Percentiles rank a stretch among this genome's conserved stretches.
These are phyloP conservation scores for Ophiostoma montium DNA, from an alignment of 2,329 filamentous ascomycete genomes.

Conservation along the genomic window DNA sequence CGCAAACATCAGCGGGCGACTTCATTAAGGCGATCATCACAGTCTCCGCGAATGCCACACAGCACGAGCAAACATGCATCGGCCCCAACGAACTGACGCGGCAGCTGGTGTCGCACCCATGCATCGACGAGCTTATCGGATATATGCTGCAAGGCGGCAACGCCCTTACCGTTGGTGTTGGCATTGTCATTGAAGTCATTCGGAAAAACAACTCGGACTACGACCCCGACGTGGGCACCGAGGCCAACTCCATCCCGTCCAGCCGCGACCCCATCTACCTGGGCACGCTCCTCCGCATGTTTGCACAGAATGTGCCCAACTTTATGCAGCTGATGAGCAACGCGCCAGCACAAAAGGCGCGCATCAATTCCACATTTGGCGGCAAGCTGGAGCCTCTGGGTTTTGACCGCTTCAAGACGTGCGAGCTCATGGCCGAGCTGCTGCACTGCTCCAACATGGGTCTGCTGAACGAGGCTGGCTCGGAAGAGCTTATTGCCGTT, in stretches of 20 bases:
- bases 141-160: constrained; percentile 94
- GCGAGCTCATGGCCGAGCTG: constrained; percentile 94
- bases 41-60: constrained; percentile 93
- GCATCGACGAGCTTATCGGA: constrained; percentile 68
- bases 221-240: constrained; percentile 77
- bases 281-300: constrained; percentile 74
- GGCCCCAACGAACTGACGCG: constrained; percentile 93
- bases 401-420: constrained; percentile 97
- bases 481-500: constrained; percentile 69
- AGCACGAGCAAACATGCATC: constrained; percentile 97
- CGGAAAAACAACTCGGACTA: constrained; percentile 99
- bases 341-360: constrained; percentile 55
- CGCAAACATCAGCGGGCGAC: constrained; percentile 91
- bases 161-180: constrained; percentile 86
- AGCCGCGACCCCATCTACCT: constrained; percentile 90
- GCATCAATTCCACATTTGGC: constrained; percentile 77
- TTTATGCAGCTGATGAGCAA: constrained; percentile 88
- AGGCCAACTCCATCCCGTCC: constrained; percentile 65
- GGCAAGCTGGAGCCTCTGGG: constrained; percentile 84
- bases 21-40: constrained; percentile 99
- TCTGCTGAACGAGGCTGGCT: constrained; percentile 78
- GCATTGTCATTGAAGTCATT: constrained; percentile 96
- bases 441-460: constrained; percentile 99
- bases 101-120: constrained; percentile 77
- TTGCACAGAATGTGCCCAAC: constrained; percentile 80